Percentiles rank a stretch among this genome's conserved stretches.
Conservation (phyloP, 176 grass and related monocot species). For the Rhynchospora pubera region DNA sequence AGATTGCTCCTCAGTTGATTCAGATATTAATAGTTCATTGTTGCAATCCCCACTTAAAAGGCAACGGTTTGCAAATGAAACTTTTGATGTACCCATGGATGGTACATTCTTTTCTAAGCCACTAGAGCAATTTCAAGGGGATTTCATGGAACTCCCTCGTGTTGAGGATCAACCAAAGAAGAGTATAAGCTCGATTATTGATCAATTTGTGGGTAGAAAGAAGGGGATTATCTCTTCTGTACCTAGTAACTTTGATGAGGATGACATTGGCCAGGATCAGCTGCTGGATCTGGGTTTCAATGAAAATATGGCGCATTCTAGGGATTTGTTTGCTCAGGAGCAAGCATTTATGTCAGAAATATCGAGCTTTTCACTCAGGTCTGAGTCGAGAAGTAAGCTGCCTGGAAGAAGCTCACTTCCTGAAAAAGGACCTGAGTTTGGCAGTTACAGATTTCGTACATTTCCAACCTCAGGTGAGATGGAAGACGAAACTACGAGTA, state of each 20-base stretch:
- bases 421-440: conserved; percentile 21
- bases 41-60: conserved; percentile 49
- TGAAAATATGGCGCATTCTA: conserved; percentile 30
- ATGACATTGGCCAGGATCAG: conserved; percentile 24
- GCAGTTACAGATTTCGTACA: conserved; percentile 25
- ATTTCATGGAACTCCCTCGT: conserved; percentile 26
- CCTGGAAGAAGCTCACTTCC: conserved; percentile 20
- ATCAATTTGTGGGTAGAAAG: conserved; percentile 38
- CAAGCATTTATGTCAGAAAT: conserved; percentile 24
- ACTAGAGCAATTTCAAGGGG: conserved; percentile 33
- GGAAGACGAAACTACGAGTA: conserved; percentile 27
- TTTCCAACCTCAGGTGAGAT: conserved; percentile 64
- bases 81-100: conserved; percentile 27
- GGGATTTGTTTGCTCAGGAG: conserved; percentile 31
- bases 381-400: conserved; percentile 29
- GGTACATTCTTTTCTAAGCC: conserved; percentile 23
- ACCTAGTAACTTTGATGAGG: conserved; percentile 22
- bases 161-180: conserved; percentile 35
- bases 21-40: conserved; percentile 73
- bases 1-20: conserved; percentile 67
- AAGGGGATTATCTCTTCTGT: conserved; percentile 25
- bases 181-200: conserved; percentile 21
- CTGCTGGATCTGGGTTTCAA: conserved; percentile 36
- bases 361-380: conserved; percentile 31
- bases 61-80: conserved; percentile 28